phyloP scores from a whole-genome alignment of 2,329 filamentous ascomycete species.

The Periconia sp. region DNA sequence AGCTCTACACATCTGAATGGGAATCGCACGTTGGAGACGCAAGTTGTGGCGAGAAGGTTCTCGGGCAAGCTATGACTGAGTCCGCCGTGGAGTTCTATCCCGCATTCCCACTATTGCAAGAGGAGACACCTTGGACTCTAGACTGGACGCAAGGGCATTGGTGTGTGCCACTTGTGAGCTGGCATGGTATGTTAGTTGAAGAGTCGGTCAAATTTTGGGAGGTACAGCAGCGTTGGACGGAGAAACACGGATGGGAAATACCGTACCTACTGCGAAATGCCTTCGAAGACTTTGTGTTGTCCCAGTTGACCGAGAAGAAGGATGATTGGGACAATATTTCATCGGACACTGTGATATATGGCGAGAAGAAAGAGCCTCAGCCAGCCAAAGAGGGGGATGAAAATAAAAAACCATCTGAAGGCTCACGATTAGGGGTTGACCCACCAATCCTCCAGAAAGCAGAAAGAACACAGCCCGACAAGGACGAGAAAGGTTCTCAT shows the following conservation, averaged over 20 bases:
- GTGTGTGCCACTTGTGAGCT: constrained; percentile 51
- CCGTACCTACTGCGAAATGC: constrained; percentile 43
- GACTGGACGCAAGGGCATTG: constrained; percentile 49
- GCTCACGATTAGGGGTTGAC: no score
- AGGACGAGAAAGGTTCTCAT: not conserved
- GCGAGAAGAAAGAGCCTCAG: constrained; percentile 23
- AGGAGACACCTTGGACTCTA: constrained; percentile 48
- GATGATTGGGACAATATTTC: constrained; percentile 46
- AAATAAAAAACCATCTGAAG: no score
- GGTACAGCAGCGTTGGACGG: constrained; percentile 40
- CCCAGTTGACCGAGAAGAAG: constrained; percentile 33
- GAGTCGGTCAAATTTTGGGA: constrained; percentile 38
- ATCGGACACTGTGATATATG: constrained; percentile 23
- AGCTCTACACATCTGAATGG: constrained; percentile 40
- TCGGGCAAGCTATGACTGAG: constrained; percentile 42
- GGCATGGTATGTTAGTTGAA: constrained; percentile 36
- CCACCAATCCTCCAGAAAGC: constrained; percentile 6
- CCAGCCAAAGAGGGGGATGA: constrained; percentile 19
- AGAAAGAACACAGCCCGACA: constrained; percentile 1
- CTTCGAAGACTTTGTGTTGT: constrained; percentile 37
- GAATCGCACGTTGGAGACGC: constrained; percentile 35
- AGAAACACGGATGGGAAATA: constrained; percentile 34
- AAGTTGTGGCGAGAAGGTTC: constrained; percentile 47
- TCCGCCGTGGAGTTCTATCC: constrained; percentile 44
- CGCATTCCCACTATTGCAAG: constrained; percentile 52